These are phyloP conservation scores for Papiliotrema fonsecae DNA, from an alignment of 1,284 basidiomycete genomes.

Conservation along the genomic window DNA sequence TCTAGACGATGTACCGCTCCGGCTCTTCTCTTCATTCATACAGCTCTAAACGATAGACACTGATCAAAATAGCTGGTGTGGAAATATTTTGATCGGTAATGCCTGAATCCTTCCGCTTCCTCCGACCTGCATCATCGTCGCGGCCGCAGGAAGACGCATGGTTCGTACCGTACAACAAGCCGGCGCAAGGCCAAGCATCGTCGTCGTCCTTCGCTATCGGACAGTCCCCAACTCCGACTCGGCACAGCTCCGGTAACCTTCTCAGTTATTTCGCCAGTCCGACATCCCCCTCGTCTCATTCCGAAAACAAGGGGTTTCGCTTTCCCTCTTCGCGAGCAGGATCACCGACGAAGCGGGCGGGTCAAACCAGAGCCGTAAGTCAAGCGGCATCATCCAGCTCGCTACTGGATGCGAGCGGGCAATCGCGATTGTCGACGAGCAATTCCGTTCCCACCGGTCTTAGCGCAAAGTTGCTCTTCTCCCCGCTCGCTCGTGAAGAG, in stretches of 20 bases:
- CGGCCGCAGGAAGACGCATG: conserved; percentile 19
- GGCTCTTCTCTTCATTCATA: no score
- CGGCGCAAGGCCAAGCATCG: background rate
- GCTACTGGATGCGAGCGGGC: background rate
- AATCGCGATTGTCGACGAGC: conserved; percentile 16
- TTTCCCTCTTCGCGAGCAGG: conserved; percentile 1
- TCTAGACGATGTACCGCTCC: no score
- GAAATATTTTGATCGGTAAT: background rate
- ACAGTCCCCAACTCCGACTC: conserved; percentile 1
- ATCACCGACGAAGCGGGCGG: background rate
- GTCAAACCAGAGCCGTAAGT: no score
- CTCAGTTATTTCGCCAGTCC: conserved; percentile 13
- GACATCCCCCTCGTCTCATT: background rate
- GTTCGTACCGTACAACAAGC: conserved; percentile 22
- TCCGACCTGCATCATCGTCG: background rate
- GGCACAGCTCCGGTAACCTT: conserved; percentile 4
- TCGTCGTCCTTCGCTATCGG: conserved; percentile 5
- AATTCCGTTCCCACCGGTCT: conserved; percentile 38
- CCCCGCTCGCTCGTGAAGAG: conserved; percentile 30
- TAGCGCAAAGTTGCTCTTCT: conserved; percentile 35
- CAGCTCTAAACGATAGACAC: no score
- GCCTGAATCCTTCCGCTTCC: background rate
- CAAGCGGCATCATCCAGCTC: conserved; percentile 20
- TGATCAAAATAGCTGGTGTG: no score
- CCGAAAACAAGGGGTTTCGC: background rate